phyloP scores from a whole-genome alignment of 2,329 filamentous ascomycete genomes.

The Myriosclerotinia scirpicola region DNA sequence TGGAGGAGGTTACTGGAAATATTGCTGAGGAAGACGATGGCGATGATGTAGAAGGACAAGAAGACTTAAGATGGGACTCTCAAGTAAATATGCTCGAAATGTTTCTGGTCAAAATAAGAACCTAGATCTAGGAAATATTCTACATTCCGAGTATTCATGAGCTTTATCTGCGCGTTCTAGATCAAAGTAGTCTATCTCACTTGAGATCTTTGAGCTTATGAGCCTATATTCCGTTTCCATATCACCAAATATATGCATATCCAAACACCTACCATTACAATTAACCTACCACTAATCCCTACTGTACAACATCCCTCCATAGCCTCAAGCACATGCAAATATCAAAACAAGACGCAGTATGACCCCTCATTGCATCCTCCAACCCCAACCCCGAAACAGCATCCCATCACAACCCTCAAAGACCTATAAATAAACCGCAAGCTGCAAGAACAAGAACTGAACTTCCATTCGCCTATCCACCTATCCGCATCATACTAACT shows the following conservation, averaged over 20 bases:
- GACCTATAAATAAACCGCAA: neutral
- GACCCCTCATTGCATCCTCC: neutral
- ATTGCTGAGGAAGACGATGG: neutral
- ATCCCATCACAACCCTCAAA: neutral
- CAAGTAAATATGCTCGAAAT: no score
- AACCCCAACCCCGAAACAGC: neutral
- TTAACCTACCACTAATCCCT: neutral
- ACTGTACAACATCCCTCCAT: neutral
- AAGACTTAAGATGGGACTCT: neutral
- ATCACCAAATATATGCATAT: no score
- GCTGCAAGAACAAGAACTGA: no score
- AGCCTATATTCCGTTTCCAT: no score
- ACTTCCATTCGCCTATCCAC: neutral
- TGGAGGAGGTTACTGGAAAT: neutral
- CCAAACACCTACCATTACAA: neutral
- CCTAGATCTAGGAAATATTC: no score
- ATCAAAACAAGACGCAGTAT: neutral
- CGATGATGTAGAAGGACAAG: neutral
- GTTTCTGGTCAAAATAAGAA: no score
- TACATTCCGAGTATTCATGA: no score
- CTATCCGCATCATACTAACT: neutral
- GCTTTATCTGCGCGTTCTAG: no score
- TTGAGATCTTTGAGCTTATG: no score
- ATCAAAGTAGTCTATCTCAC: no score
- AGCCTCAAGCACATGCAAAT: neutral